phyloP scores from a whole-genome alignment of 169 alveolate species.

The Plasmodium vivax region DNA sequence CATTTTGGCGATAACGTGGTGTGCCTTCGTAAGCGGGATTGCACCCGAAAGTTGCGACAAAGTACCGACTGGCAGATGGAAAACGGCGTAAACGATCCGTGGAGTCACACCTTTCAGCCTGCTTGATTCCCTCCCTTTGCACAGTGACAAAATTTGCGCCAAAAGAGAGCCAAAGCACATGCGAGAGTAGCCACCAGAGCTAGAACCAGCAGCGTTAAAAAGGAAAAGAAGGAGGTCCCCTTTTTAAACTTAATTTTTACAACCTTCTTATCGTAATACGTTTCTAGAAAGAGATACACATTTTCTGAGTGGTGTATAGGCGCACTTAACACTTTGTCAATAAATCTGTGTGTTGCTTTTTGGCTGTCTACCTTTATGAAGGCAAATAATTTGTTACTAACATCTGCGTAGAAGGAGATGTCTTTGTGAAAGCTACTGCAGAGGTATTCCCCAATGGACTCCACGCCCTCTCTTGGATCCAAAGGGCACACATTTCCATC shows the following conservation, averaged over 20 bases:
- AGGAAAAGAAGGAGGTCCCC: not conserved
- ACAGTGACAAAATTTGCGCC: not conserved
- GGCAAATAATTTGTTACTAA: constrained; percentile 27
- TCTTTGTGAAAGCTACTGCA: constrained; percentile 9
- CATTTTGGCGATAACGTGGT: not conserved
- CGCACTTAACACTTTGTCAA: constrained; percentile 1
- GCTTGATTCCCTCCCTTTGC: not conserved
- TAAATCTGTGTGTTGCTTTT: constrained; percentile 3
- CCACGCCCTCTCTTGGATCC: not conserved
- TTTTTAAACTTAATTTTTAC: constrained; percentile 21
- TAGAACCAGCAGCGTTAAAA: not conserved
- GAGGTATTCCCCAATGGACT: not conserved
- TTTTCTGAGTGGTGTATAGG: constrained; percentile 10
- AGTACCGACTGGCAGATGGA: not conserved
- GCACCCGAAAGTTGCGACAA: not conserved
- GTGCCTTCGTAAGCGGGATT: not conserved
- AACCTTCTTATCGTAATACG: constrained; percentile 7
- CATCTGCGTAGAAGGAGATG: constrained; percentile 10
- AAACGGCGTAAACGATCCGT: not conserved
- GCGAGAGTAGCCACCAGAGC: not conserved
- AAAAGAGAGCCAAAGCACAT: not conserved
- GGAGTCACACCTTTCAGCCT: not conserved
- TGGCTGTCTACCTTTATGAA: constrained; percentile 23
- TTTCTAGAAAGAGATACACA: constrained; percentile 33
- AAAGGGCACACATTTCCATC: constrained; percentile 34